phyloP scores from a whole-genome alignment of 2,329 filamentous ascomycete genomes.

The Curvularia sp. region DNA sequence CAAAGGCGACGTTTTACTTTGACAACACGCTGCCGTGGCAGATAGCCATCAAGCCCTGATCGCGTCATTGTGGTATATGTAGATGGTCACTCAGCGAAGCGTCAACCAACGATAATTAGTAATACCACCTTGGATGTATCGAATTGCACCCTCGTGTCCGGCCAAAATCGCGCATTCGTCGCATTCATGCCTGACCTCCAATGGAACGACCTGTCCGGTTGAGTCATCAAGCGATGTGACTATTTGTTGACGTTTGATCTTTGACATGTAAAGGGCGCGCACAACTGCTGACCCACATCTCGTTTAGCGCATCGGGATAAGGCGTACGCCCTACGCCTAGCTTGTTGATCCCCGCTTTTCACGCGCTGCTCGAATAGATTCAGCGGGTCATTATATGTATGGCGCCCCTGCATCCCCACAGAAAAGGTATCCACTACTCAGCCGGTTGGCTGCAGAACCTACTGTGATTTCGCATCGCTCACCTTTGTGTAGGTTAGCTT shows the following conservation, averaged over 20 bases:
- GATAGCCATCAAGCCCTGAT: constrained; percentile 34
- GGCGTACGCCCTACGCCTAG: constrained; percentile 12
- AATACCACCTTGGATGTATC: not conserved
- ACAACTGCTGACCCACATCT: constrained; percentile 7
- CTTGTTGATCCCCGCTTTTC: not conserved
- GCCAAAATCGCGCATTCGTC: too few relatives aligned
- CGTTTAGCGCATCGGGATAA: constrained; percentile 1
- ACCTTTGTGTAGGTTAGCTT: not conserved
- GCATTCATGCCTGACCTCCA: not conserved
- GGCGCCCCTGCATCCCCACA: not conserved
- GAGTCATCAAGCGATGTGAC: not conserved
- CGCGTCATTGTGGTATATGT: not conserved
- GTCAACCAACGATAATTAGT: not conserved
- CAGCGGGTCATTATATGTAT: not conserved
- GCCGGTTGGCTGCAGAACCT: not conserved
- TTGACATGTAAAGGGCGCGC: constrained; percentile 19
- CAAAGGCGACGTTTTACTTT: constrained; percentile 38
- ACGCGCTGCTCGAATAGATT: not conserved
- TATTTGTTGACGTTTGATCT: not conserved
- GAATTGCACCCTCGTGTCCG: not conserved
- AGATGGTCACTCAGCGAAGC: not conserved
- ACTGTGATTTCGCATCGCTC: not conserved
- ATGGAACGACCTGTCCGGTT: not conserved
- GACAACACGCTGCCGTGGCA: constrained; percentile 36
- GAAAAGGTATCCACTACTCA: not conserved